Evolutionary conservation across 2,329 filamentous ascomycete genomes (phyloP).

Genomic region (Westerdykella aurantiaca): DNA sequence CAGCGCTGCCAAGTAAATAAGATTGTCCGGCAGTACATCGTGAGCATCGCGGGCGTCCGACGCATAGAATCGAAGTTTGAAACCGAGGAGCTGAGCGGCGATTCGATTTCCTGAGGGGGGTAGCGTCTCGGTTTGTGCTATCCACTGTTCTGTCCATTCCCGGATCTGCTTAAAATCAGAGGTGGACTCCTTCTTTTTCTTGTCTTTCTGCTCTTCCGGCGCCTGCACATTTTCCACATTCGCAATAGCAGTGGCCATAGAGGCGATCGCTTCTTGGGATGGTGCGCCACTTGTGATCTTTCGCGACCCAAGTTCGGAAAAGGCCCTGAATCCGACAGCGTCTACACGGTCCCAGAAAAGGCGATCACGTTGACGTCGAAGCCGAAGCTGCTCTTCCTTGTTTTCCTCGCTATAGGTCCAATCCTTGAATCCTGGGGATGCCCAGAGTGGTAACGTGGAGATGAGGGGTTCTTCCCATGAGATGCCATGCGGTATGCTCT

Average conservation of each 20-base stretch:
- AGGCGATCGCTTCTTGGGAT: neutral
- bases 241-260: conserved; percentile 7
- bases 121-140: conserved; percentile 70
- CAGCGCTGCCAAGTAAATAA: conserved; percentile 85
- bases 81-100: conserved; percentile 89
- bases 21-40: conserved; percentile 81
- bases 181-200: conserved; percentile 3
- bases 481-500: conserved; percentile 51
- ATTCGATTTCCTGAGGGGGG: conserved; percentile 83
- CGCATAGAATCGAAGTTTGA: conserved; percentile 94
- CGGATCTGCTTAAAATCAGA: conserved; percentile 43
- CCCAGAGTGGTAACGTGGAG: conserved; percentile 77
- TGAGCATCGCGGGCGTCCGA: conserved; percentile 67
- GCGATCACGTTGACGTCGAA: conserved; percentile 61
- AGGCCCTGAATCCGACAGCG: conserved; percentile 71
- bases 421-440: conserved; percentile 62
- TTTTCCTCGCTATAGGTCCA: conserved; percentile 65
- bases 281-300: conserved; percentile 51
- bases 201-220: conserved; percentile 10
- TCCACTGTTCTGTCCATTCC: conserved; percentile 56
- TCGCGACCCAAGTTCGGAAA: conserved; percentile 79
- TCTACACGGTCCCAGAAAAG: conserved; percentile 78
- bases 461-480: conserved; percentile 47
- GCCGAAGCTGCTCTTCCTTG: conserved; percentile 50
- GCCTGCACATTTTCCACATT: neutral